phyloP scores from a whole-genome alignment of 2,329 filamentous ascomycete species.

The Fusarium mexicanum region DNA sequence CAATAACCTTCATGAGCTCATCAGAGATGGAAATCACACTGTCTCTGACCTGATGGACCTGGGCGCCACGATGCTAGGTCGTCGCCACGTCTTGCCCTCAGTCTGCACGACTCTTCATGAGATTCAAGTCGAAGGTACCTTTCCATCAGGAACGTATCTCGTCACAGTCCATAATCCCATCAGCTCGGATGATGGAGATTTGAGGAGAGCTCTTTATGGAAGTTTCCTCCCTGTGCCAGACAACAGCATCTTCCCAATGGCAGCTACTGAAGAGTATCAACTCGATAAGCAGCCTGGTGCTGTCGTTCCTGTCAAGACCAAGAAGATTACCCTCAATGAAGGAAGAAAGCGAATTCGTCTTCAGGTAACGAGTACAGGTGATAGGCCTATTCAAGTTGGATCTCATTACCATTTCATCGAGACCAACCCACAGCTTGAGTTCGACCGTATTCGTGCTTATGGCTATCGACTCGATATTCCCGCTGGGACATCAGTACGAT shows the following conservation, averaged over 20 bases:
- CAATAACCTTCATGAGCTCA: slow-evolving; percentile 92
- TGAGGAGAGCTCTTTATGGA: slow-evolving; percentile 88
- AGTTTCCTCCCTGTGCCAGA: slow-evolving; percentile 87
- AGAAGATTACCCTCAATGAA: slow-evolving; percentile 75
- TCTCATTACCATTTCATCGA: slow-evolving; percentile 98
- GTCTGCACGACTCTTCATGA: slow-evolving; percentile 82
- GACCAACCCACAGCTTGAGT: slow-evolving; percentile 88
- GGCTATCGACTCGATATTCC: slow-evolving; percentile 90
- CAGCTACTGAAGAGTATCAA: slow-evolving; percentile 72
- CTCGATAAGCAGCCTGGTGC: slow-evolving; percentile 79
- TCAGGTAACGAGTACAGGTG: slow-evolving; percentile 84
- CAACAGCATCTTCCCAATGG: slow-evolving; percentile 72
- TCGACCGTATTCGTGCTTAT: slow-evolving; percentile 84
- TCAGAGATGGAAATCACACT: slow-evolving; percentile 93
- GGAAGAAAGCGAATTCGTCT: slow-evolving; percentile 78
- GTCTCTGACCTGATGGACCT: slow-evolving; percentile 94
- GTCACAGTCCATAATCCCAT: slow-evolving; percentile 95
- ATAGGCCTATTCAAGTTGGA: slow-evolving; percentile 90
- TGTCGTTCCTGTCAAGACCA: slow-evolving; percentile 75
- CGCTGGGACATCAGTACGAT: slow-evolving; percentile 90
- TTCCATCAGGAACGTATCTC: slow-evolving; percentile 88
- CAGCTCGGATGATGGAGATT: slow-evolving; percentile 83
- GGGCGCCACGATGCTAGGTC: slow-evolving; percentile 90
- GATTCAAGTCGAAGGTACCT: slow-evolving; percentile 94
- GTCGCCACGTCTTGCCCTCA: slow-evolving; percentile 87